Base-by-base conservation (phyloP, 768 basidiomycete species). In the Daedalea quercina region DNA sequence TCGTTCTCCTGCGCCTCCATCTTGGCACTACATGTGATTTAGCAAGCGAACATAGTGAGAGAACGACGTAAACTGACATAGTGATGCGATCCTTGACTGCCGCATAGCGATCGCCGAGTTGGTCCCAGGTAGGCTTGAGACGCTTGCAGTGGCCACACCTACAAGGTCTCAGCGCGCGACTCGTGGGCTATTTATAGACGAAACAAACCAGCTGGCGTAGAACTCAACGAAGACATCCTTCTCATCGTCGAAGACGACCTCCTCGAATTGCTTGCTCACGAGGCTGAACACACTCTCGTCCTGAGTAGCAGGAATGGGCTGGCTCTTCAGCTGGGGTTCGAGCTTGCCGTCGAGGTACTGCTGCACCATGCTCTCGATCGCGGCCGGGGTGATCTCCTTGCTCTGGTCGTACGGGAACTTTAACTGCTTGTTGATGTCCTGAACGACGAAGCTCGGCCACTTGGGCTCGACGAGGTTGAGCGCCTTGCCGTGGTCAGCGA, bases 141-240 rank as follows among this genome's bases (percentile, higher is more conserved):
- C 94, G 92, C 74, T 96, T 96, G 86, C 93, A 94, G 80, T 94
- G 92, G 42, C 90, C 89, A 64, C 90, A 91, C 85, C 86, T 88
- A 60, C 28, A 11, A 24, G 3, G 19, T 17, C 44, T 33, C 35
- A 52, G 12, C 15, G 15, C 3, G 1, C 11, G 50, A n/a, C 34
- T 20, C 13, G 19, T 23, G 34, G 25, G 26, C 44, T 26, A 9
- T 53, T 24, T 19, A 9, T 22, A 53, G 64, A 31, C 47, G 62
- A 60, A 33, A 70, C 85, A 42, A 69, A 94, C 96, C 96, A 99
- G 46, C 92, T 82, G 45, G 96, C 96, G 63, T 90, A 97, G 72
- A 99, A 94, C 71, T 98, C 95, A 59, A 97, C 76, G 63, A 99
- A 93, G 62, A 97, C 86, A 66, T 98, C 94, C 74, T 96, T 96